Percentiles rank a stretch among this genome's conserved stretches.
Evolutionary conservation across 2,329 filamentous ascomycete genomes (phyloP).

Genomic region (Pseudopyricularia cyperi): DNA sequence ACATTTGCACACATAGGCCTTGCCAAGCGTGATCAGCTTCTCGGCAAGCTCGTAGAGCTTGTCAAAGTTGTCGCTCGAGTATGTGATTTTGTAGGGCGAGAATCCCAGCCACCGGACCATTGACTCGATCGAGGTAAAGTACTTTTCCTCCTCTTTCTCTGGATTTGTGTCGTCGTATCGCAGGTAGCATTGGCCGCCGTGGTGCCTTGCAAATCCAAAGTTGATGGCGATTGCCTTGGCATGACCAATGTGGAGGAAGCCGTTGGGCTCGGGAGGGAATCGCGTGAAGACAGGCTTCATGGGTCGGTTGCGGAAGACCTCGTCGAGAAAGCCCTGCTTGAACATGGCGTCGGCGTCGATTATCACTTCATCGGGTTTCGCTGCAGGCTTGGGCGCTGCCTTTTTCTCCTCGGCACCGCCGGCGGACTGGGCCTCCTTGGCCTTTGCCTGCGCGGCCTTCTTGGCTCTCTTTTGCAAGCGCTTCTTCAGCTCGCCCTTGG

Average conservation of each 20-base stretch:
- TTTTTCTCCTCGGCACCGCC: constrained; percentile 13
- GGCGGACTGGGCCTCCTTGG: constrained; percentile 24
- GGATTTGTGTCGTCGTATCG: constrained; percentile 78
- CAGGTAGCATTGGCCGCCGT: constrained; percentile 48
- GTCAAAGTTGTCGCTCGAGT: constrained; percentile 85
- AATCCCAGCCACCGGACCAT: constrained; percentile 78
- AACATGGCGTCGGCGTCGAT: constrained; percentile 58
- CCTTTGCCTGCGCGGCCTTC: constrained; percentile 38
- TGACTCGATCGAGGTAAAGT: constrained; percentile 80
- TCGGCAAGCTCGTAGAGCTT: constrained; percentile 80
- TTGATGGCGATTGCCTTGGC: constrained; percentile 93
- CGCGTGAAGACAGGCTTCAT: constrained; percentile 51
- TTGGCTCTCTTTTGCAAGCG: constrained; percentile 43
- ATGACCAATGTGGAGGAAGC: constrained; percentile 86
- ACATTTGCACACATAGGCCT: constrained; percentile 81
- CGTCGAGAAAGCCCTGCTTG: constrained; percentile 62
- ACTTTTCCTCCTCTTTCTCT: constrained; percentile 80
- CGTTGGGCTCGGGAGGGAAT: constrained; percentile 83
- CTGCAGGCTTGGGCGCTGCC: constrained; percentile 15
- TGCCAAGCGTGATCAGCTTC: constrained; percentile 60
- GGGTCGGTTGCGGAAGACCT: constrained; percentile 58
- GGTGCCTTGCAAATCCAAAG: constrained; percentile 82
- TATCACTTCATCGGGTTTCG: constrained; percentile 29
- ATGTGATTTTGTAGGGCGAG: constrained; percentile 63
- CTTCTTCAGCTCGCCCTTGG: constrained; percentile 52